These are phyloP conservation scores for Hypoxylon lenormandii DNA, from an alignment of 495 filamentous ascomycete genomes.

Conservation along the genomic window DNA sequence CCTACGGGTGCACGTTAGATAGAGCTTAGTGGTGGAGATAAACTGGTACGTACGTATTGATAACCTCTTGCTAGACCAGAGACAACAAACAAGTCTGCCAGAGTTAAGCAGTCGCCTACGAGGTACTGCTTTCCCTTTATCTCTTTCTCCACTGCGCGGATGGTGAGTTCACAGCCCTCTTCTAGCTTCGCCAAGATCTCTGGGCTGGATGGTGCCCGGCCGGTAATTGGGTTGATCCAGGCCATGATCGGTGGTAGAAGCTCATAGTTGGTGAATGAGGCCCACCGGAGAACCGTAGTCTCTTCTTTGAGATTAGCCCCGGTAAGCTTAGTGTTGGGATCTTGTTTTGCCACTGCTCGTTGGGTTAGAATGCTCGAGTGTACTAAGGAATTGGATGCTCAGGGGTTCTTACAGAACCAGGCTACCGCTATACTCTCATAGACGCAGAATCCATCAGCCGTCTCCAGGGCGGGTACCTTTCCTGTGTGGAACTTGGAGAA, in stretches of 20 bases:
- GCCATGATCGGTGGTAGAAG: not conserved
- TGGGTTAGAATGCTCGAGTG: not conserved
- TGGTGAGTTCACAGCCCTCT: not conserved
- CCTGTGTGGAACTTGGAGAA: not conserved
- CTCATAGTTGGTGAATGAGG: not conserved
- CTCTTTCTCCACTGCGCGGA: not conserved
- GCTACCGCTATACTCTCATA: not conserved
- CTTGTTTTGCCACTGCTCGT: not conserved
- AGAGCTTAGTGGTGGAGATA: not conserved
- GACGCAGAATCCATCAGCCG: not conserved
- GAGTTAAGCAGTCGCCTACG: not conserved
- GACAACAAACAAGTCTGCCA: not conserved
- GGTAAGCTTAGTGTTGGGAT: not conserved
- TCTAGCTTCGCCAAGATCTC: not conserved
- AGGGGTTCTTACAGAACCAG: not conserved
- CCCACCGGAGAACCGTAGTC: not conserved
- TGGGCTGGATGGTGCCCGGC: not conserved
- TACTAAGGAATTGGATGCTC: not conserved
- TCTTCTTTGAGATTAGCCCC: not conserved
- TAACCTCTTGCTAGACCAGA: not conserved
- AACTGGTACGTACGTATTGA: not conserved
- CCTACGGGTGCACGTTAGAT: not conserved
- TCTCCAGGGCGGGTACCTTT: not conserved
- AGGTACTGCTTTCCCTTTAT: not conserved
- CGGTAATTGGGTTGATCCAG: not conserved